Conservation (phyloP, 2,329 filamentous ascomycete genomes). For the Sporothrix protearum region DNA sequence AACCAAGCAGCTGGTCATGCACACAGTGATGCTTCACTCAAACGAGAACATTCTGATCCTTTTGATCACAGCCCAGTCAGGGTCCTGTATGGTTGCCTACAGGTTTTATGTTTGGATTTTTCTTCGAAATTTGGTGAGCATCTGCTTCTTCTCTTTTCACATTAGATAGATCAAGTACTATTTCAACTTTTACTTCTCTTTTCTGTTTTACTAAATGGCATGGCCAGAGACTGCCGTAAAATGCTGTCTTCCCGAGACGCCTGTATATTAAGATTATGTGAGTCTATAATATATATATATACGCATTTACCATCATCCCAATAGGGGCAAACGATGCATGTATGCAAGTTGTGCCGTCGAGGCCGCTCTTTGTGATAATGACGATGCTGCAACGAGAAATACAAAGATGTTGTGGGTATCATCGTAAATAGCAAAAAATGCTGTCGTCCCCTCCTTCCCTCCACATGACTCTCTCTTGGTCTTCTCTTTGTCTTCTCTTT, state of each 20-base stretch:
- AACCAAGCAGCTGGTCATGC: too few relatives aligned
- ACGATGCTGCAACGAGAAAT: not conserved
- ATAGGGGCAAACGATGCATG: not conserved
- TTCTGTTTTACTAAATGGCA: too few relatives aligned
- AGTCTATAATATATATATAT: too few relatives aligned
- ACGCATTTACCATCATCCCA: too few relatives aligned
- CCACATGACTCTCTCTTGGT: not conserved
- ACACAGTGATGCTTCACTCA: too few relatives aligned
- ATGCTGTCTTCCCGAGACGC: not conserved
- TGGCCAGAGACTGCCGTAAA: not conserved
- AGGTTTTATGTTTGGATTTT: too few relatives aligned
- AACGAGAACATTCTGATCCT: too few relatives aligned
- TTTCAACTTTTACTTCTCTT: not conserved
- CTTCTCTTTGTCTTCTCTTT: not conserved
- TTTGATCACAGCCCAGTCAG: too few relatives aligned
- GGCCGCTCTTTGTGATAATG: not conserved
- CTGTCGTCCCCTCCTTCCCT: not conserved
- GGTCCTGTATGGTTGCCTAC: too few relatives aligned
- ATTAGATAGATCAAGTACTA: not conserved
- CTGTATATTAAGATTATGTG: not conserved
- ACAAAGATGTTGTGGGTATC: constrained; percentile 12
- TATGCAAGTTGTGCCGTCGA: not conserved
- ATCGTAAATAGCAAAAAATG: constrained; percentile 9
- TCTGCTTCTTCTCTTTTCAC: not conserved
- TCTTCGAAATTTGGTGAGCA: too few relatives aligned